Percentiles rank a stretch among this genome's conserved stretches.
Evolutionary conservation across 345 rosid genomes (phyloP).

Genomic region (Salix exigua): DNA sequence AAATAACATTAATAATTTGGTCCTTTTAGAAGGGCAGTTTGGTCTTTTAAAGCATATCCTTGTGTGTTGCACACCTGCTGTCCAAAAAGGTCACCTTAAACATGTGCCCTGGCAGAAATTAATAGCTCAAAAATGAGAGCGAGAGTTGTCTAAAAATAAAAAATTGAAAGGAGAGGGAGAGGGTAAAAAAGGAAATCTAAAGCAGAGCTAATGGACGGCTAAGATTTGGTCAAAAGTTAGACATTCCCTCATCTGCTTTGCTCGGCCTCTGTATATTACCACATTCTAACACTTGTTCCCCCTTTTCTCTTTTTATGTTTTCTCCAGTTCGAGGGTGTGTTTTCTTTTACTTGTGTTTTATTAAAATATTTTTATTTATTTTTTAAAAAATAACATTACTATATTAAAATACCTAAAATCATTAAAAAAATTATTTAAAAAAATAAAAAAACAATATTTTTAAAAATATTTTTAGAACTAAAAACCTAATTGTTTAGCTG

Average conservation of each 20-base stretch:
- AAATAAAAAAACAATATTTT: no score
- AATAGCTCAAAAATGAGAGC: background rate
- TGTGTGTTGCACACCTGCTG: background rate
- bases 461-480: no score
- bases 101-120: background rate
- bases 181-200: background rate
- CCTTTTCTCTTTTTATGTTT: background rate
- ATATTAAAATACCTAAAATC: no score
- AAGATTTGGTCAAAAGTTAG: conserved; percentile 58
- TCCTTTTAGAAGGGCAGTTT: background rate
- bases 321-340: no score
- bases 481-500: no score
- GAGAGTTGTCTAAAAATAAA: background rate
- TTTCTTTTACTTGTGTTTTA: no score
- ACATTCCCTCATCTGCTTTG: conserved; percentile 30
- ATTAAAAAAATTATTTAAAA: no score
- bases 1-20: background rate
- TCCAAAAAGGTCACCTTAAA: background rate
- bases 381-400: no score
- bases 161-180: background rate
- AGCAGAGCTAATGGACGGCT: conserved; percentile 34
- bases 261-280: background rate
- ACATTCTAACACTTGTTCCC: background rate
- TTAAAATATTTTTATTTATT: no score
- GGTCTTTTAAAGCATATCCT: background rate